Conservation (phyloP, 2,329 filamentous ascomycete genomes). For the Knufia fluminis region DNA sequence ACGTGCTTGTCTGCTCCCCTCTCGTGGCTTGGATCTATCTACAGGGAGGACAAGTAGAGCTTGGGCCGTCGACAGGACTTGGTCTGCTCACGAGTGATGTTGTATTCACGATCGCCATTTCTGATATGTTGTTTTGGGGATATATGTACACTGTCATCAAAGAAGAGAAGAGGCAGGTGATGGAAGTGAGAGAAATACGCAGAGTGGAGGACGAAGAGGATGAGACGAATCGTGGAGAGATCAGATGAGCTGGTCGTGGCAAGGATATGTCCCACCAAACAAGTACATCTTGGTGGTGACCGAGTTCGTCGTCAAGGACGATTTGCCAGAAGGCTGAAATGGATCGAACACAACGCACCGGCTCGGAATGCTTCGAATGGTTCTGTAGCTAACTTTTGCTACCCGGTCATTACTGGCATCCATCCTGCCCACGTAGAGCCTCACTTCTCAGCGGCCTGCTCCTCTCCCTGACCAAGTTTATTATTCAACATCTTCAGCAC, state of each 20-base stretch:
- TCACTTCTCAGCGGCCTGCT: too few species aligned
- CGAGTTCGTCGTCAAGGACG: too few species aligned
- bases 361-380: too few species aligned
- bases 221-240: slow-evolving; percentile 2
- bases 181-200: slow-evolving; percentile 12
- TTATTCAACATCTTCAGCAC: too few species aligned
- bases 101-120: slow-evolving; percentile 16
- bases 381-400: too few species aligned
- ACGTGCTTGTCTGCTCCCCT: slow-evolving; percentile 12
- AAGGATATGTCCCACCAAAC: too few species aligned
- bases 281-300: too few species aligned
- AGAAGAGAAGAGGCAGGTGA: slow-evolving; percentile 19
- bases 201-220: slow-evolving; percentile 15
- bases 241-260: not conserved
- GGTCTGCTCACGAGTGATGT: slow-evolving; percentile 19
- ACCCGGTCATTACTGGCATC: too few species aligned
- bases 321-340: too few species aligned
- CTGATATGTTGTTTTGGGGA: slow-evolving; percentile 24
- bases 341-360: too few species aligned
- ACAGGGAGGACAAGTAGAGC: not conserved
- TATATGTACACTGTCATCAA: slow-evolving; percentile 22
- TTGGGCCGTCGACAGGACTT: slow-evolving; percentile 2
- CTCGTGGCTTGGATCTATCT: slow-evolving; percentile 20
- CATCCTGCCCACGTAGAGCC: too few species aligned
- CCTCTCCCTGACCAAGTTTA: too few species aligned